These are phyloP conservation scores for Delonix regia DNA, from an alignment of 306 rosid genomes.

Conservation along the genomic window DNA sequence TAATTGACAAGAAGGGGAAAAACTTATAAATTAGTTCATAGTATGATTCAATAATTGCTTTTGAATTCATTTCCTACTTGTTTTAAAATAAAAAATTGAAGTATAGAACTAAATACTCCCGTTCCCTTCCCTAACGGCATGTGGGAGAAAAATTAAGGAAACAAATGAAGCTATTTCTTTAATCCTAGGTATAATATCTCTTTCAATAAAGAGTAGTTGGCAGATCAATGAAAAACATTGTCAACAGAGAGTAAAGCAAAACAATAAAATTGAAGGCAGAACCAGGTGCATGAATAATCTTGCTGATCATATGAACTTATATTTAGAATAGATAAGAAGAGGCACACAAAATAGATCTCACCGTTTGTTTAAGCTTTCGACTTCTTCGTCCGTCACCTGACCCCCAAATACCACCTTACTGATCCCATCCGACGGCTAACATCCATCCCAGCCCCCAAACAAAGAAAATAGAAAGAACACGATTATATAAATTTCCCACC, in stretches of 20 bases:
- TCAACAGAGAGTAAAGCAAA: not conserved
- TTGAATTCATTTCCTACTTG: conserved; percentile 10
- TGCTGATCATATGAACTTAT: not conserved
- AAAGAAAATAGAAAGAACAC: not conserved
- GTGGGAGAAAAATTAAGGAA: not conserved
- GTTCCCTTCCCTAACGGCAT: not conserved
- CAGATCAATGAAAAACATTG: conserved; percentile 37
- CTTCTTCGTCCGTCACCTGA: conserved; percentile 97
- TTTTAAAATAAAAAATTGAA: conserved; percentile 7
- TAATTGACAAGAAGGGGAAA: not conserved
- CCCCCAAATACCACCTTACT: conserved; percentile 96
- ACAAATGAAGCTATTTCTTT: conserved; percentile 17
- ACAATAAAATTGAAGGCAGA: not conserved
- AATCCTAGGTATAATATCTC: not conserved
- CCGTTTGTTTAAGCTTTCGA: conserved; percentile 89
- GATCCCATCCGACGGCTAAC: conserved; percentile 99
- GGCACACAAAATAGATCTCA: conserved; percentile 68
- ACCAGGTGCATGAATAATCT: not conserved
- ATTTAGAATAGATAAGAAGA: not conserved
- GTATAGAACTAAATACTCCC: not conserved
- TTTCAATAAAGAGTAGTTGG: not conserved
- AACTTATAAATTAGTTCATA: not conserved
- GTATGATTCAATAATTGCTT: not conserved
- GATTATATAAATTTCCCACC: not conserved
- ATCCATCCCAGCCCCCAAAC: not conserved